A percentile compares a stretch with the other conserved stretches of the same genome.
Evolutionary conservation across 352 stramenopile species (phyloP).

Genomic region (Phytophthora citricola): DNA sequence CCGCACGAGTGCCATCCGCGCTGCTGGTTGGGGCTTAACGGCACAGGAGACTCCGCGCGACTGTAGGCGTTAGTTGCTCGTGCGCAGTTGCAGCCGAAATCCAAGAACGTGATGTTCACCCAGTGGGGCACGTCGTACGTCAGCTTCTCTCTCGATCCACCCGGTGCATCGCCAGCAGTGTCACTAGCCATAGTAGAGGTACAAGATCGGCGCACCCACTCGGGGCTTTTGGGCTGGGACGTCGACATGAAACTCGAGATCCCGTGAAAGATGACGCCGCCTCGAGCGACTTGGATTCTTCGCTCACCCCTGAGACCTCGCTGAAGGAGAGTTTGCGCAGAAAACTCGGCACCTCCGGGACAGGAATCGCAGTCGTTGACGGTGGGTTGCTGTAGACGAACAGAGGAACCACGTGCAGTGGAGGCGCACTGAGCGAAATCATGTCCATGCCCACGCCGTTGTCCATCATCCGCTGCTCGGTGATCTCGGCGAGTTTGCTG

Average conservation of each 20-base stretch:
- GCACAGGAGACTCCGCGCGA: not conserved
- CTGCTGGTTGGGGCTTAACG: constrained; percentile 7
- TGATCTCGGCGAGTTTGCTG: constrained; percentile 93
- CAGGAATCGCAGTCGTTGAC: not conserved
- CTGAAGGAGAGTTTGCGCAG: constrained; percentile 28
- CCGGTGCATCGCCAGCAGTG: not conserved
- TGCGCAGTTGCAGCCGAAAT: constrained; percentile 74
- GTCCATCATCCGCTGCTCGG: constrained; percentile 99
- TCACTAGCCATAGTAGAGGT: constrained; percentile 11
- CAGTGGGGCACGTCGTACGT: constrained; percentile 95
- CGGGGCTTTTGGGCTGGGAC: constrained; percentile 32
- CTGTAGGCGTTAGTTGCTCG: constrained; percentile 10
- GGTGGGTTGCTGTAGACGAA: constrained; percentile 89
- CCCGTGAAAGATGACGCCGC: constrained; percentile 19
- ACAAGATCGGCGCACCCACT: constrained; percentile 22
- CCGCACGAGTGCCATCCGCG: constrained; percentile 44
- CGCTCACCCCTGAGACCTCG: constrained; percentile 18
- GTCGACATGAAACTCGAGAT: constrained; percentile 19
- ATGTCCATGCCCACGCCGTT: constrained; percentile 99
- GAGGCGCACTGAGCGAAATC: constrained; percentile 94
- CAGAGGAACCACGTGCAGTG: constrained; percentile 97
- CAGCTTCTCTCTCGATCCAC: constrained; percentile 12
- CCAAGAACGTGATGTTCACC: constrained; percentile 91
- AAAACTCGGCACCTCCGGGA: constrained; percentile 15
- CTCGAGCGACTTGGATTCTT: constrained; percentile 28